phyloP scores from a whole-genome alignment of 1,284 basidiomycete genomes.

The Peniophora sp. region DNA sequence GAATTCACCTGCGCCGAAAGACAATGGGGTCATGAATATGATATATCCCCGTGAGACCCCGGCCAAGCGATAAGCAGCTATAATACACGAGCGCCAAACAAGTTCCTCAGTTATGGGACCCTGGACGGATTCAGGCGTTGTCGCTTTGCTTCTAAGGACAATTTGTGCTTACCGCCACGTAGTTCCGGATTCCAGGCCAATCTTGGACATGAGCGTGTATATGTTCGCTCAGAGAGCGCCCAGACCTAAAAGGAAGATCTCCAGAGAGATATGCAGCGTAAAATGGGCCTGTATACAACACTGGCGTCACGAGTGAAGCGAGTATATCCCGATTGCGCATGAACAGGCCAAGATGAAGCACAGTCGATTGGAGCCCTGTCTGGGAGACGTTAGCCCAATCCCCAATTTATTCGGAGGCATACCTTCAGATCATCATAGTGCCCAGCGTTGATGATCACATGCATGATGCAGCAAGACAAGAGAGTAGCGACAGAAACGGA shows the following conservation, averaged over 20 bases:
- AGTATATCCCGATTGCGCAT: slow-evolving; percentile 23
- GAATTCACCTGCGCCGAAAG: slow-evolving; percentile 80
- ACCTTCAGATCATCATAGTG: background rate
- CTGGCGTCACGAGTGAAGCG: slow-evolving; percentile 65
- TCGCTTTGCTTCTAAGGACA: slow-evolving; percentile 1
- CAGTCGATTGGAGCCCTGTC: slow-evolving; percentile 7
- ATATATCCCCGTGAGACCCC: slow-evolving; percentile 49
- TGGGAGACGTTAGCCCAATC: background rate
- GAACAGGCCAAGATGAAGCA: slow-evolving; percentile 22
- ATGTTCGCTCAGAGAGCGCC: slow-evolving; percentile 37
- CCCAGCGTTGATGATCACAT: slow-evolving; percentile 2
- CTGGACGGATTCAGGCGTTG: slow-evolving; percentile 27
- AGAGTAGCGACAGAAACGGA: slow-evolving; percentile 53
- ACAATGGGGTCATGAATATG: slow-evolving; percentile 77
- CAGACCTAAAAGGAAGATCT: slow-evolving; percentile 55
- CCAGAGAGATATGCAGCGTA: slow-evolving; percentile 52
- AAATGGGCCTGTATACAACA: slow-evolving; percentile 82
- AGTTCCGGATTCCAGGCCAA: slow-evolving; percentile 68
- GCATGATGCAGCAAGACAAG: slow-evolving; percentile 24
- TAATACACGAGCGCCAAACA: slow-evolving; percentile 83
- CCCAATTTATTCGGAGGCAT: background rate
- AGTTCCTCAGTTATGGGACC: slow-evolving; percentile 91
- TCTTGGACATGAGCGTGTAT: slow-evolving; percentile 35
- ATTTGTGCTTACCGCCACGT: slow-evolving; percentile 17
- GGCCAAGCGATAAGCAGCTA: slow-evolving; percentile 66